Evolutionary conservation across 208 protist species (phyloP), one percentile per base, ranked within the genome.

Genomic region (Hexamita inflata): DNA sequence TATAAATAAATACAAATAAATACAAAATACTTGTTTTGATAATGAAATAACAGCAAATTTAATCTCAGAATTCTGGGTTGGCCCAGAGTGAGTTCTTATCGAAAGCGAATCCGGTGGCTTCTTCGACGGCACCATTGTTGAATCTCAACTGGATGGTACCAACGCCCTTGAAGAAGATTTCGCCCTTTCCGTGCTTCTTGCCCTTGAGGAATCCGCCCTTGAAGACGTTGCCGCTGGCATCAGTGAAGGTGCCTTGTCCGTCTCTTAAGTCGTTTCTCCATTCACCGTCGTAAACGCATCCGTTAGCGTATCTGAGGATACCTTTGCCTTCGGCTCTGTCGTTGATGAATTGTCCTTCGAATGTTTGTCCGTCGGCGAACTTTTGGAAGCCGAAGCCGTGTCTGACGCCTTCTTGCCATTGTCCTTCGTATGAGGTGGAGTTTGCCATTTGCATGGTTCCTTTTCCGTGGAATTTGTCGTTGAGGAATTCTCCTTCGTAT

Each of bases 401-500:
- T 15, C 64, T n/a, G 11, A 70, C 4, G 4, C 64, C 32, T 45
- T 70, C 11, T 19, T 70, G 64, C 64, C 64, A 70, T 24, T 49
- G 11, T 15, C 64, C 64, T 19, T 45, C 64, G n/a, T 70, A 70
- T 45, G 11, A 45, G 9, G 19, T 15, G 2, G 19, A 7, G 7
- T 13, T 70, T 32, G 32, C 4, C 64, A 45, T 34, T 38, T 70
- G 19, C 11, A 57, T 45, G 15, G 35, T 70, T 45, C 68, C 68
- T 35, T 75, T 11, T 4, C 77, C 77, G 1, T 77, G 11, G 4
- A 75, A 11, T 4, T 32, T 28, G 7, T 61, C 75, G 70, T 75
- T 29, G 7, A 7, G 4, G 4, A 13, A 78, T 28, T 77, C 73
- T 30, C 75, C 75, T 35, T 45, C 4, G 45, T 78, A 78, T 1